Conservation (phyloP, 768 basidiomycete species). For the Pisolithus microcarpus region DNA sequence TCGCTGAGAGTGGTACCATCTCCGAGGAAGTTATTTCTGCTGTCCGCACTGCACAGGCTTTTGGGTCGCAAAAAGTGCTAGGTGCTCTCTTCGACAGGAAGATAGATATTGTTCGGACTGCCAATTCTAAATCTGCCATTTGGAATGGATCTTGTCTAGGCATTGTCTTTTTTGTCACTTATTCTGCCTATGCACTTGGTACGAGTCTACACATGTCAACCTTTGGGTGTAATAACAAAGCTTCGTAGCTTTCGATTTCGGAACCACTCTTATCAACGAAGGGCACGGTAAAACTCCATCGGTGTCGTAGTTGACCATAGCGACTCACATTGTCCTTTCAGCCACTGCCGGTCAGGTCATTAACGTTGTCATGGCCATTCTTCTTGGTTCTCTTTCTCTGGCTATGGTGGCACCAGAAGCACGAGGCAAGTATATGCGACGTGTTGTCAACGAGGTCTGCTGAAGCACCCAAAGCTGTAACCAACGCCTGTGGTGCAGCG, state of each 20-base stretch:
- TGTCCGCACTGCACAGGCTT: constrained; percentile 85
- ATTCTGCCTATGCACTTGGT: constrained; percentile 65
- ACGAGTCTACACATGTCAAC: constrained; percentile 10
- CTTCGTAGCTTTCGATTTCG: neutral
- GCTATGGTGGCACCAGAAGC: constrained; percentile 81
- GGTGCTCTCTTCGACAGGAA: constrained; percentile 56
- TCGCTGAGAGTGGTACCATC: constrained; percentile 73
- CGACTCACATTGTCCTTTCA: constrained; percentile 17
- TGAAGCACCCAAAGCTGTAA: constrained; percentile 44
- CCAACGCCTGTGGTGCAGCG: constrained; percentile 77
- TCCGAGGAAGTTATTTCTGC: constrained; percentile 93
- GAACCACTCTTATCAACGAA: constrained; percentile 57
- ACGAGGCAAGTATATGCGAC: constrained; percentile 44
- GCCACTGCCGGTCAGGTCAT: constrained; percentile 67
- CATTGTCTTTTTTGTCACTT: constrained; percentile 80
- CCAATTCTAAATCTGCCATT: constrained; percentile 53
- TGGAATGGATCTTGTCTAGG: constrained; percentile 57
- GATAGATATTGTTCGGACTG: constrained; percentile 43
- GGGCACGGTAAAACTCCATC: constrained; percentile 37
- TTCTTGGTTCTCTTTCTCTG: constrained; percentile 89
- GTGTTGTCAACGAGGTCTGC: neutral
- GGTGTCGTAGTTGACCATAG: neutral
- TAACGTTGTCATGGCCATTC: constrained; percentile 75
- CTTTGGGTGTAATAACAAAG: neutral
- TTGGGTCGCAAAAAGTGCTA: constrained; percentile 70